A percentile compares a stretch with the other conserved stretches of the same genome.
Evolutionary conservation across 805 yeast species (phyloP).

Genomic region (Isabelozyma rhagii): DNA sequence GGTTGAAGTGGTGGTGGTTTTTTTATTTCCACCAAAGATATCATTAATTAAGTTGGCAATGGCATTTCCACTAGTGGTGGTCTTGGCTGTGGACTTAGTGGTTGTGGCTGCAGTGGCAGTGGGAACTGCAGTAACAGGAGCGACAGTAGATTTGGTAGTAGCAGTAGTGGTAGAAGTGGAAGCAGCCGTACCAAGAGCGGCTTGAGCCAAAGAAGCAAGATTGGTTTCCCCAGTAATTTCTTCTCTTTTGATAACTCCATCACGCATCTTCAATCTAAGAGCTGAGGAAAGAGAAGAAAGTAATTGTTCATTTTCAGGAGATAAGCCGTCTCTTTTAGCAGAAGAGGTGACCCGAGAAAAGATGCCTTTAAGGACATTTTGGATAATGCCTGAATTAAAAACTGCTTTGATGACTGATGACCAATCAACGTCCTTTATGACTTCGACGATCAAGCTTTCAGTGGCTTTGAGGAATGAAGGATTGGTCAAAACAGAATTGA

Average conservation of each 20-base stretch:
- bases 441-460: constrained; percentile 13
- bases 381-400: constrained; percentile 24
- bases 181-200: constrained; percentile 7
- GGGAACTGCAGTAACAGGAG: constrained; percentile 1
- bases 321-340: neutral
- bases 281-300: neutral
- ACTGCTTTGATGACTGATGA: constrained; percentile 16
- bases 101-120: constrained; percentile 1
- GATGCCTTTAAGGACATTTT: neutral
- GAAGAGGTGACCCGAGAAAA: neutral
- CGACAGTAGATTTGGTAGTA: constrained; percentile 5
- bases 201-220: constrained; percentile 1
- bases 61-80: constrained; percentile 4
- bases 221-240: constrained; percentile 2
- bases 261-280: neutral
- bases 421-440: constrained; percentile 21
- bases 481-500: constrained; percentile 13
- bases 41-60: constrained; percentile 9
- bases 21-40: constrained; percentile 11
- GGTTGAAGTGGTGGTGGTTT: constrained; percentile 1
- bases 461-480: constrained; percentile 12
- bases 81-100: constrained; percentile 3
- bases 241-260: neutral
- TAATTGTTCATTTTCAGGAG: neutral
- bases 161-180: constrained; percentile 6